These are phyloP conservation scores for Heterobasidion occidentale DNA, from an alignment of 1,284 basidiomycete genomes.

Conservation along the genomic window DNA sequence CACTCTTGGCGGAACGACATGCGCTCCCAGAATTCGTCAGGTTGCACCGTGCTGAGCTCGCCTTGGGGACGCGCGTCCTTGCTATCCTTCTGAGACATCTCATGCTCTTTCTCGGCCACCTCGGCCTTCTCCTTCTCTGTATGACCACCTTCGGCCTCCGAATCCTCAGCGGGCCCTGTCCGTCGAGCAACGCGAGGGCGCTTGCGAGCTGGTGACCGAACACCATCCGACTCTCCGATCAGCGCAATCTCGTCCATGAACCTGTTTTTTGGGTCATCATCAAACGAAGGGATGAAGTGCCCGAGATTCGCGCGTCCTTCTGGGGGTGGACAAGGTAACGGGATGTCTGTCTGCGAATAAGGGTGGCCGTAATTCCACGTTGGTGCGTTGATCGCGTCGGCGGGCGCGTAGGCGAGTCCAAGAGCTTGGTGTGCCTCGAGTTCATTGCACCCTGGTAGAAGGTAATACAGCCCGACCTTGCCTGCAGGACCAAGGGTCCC, in stretches of 20 bases:
- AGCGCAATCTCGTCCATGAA: constrained; percentile 85
- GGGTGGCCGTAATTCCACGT: constrained; percentile 74
- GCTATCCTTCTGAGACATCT: constrained; percentile 7
- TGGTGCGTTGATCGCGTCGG: constrained; percentile 6
- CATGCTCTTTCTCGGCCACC: constrained; percentile 19
- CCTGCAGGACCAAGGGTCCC: constrained; percentile 11
- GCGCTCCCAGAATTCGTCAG: constrained; percentile 75
- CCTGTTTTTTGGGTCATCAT: constrained; percentile 89
- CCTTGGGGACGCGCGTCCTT: constrained; percentile 21
- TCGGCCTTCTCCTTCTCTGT: constrained; percentile 27
- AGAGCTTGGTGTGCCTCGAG: constrained; percentile 64
- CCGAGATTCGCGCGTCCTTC: constrained; percentile 45
- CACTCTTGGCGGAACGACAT: constrained; percentile 96
- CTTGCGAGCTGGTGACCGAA: constrained; percentile 55
- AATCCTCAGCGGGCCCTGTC: constrained; percentile 7
- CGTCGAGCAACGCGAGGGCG: constrained; percentile 29
- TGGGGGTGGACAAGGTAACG: constrained; percentile 44
- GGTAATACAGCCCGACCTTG: constrained; percentile 45
- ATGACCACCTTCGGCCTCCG: constrained; percentile 12
- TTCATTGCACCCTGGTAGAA: constrained; percentile 68
- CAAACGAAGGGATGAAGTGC: constrained; percentile 77
- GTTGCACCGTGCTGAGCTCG: constrained; percentile 46
- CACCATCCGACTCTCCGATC: constrained; percentile 38
- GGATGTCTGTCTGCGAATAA: constrained; percentile 52
- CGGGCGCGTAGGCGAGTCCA: constrained; percentile 26